Evolutionary conservation across 208 protist species (phyloP).

Genomic region (Trypanosoma platydactyli): DNA sequence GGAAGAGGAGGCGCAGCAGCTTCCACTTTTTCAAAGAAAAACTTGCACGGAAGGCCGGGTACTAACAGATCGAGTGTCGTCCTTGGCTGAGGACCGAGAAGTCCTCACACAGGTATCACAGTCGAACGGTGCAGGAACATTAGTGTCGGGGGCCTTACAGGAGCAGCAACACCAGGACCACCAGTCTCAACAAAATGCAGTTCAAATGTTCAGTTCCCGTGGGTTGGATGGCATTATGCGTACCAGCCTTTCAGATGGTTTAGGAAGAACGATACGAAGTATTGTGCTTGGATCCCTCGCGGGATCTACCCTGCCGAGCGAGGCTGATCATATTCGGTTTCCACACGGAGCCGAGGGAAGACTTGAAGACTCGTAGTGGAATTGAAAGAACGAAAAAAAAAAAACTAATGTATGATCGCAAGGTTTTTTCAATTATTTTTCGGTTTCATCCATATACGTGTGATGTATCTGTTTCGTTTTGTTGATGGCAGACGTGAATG

Average conservation of each 20-base stretch:
- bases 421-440: conserved; percentile 27
- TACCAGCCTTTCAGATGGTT: background rate
- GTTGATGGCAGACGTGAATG: no score
- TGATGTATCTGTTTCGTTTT: background rate
- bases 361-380: background rate
- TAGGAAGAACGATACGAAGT: conserved; percentile 10
- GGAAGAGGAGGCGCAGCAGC: conserved; percentile 44
- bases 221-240: conserved; percentile 2
- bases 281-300: conserved; percentile 14
- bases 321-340: conserved; percentile 23
- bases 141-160: background rate
- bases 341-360: conserved; percentile 3
- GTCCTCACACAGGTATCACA: conserved; percentile 26
- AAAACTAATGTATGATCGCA: conserved; percentile 12
- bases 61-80: background rate
- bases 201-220: conserved; percentile 9
- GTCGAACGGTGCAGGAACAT: conserved; percentile 15
- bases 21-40: conserved; percentile 25
- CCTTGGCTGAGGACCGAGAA: conserved; percentile 16
- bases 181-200: conserved; percentile 3
- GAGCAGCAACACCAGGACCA: background rate
- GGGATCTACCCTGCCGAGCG: background rate
- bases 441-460: conserved; percentile 7
- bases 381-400: conserved; percentile 3
- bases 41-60: background rate